Percentiles rank a stretch among this genome's conserved stretches.
phyloP scores from a whole-genome alignment of 176 grass and related monocot species.

The Aegilops speltoides region DNA sequence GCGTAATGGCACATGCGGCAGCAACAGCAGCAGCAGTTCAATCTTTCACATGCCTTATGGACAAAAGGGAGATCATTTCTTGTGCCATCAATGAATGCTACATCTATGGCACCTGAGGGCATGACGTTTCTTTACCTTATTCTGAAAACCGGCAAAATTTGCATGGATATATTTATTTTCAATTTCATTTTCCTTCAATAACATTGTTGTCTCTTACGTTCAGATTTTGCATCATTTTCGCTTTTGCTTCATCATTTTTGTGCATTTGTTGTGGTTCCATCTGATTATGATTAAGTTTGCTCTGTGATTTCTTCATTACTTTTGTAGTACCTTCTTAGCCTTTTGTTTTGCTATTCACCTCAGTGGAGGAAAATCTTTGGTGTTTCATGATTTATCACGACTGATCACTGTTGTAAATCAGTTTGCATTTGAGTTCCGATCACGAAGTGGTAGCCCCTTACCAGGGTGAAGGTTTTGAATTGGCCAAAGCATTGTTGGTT shows the following conservation, averaged over 20 bases:
- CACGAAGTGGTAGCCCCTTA: neutral
- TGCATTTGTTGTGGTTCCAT: neutral
- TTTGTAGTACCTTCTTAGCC: neutral
- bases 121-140: neutral
- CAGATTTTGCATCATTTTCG: neutral
- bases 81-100: slow-evolving; percentile 16
- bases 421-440: neutral
- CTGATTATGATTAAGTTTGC: neutral
- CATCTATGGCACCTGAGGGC: slow-evolving; percentile 13
- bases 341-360: neutral
- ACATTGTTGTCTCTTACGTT: neutral
- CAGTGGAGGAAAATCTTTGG: neutral
- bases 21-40: neutral
- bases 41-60: neutral
- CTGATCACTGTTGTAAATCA: no score
- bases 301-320: neutral
- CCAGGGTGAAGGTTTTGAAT: no score
- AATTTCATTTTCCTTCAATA: neutral
- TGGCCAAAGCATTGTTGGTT: no score
- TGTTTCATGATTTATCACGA: neutral
- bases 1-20: neutral
- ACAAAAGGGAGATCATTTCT: neutral
- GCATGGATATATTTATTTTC: neutral
- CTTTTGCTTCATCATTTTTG: neutral
- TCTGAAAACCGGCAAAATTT: neutral